Conservation (phyloP, 768 basidiomycete genomes). For the Collybiopsis luxurians region DNA sequence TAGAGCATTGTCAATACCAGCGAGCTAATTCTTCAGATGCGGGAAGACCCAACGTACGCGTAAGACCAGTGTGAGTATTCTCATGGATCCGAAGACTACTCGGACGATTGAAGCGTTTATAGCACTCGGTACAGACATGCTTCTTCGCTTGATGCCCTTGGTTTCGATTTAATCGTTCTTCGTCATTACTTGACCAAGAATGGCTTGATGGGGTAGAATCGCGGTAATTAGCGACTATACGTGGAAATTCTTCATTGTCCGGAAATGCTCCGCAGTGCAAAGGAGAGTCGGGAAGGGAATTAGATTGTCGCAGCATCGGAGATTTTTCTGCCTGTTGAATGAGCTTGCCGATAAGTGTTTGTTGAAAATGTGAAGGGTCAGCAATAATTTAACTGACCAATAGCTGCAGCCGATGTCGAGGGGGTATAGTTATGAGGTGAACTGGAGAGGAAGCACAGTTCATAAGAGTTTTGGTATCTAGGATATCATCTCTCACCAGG, state of each 20-base stretch:
- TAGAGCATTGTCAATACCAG: slow-evolving; percentile 19
- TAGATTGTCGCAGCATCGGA: neutral
- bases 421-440: slow-evolving; percentile 11
- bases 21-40: neutral
- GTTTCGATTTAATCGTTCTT: neutral
- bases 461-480: neutral
- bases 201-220: neutral
- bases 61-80: slow-evolving; percentile 68
- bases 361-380: slow-evolving; percentile 3
- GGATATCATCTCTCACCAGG: slow-evolving; percentile 35
- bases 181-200: neutral
- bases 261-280: too few species aligned
- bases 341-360: neutral
- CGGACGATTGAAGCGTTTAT: slow-evolving; percentile 67
- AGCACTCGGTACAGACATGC: slow-evolving; percentile 52
- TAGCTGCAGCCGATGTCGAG: slow-evolving; percentile 12
- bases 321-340: slow-evolving; percentile 9
- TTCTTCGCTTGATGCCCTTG: slow-evolving; percentile 24
- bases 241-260: too few species aligned
- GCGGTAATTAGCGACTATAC: too few species aligned
- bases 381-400: slow-evolving; percentile 13
- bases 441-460: slow-evolving; percentile 4
- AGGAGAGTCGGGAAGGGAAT: neutral
- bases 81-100: slow-evolving; percentile 65
- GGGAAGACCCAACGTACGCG: slow-evolving; percentile 43